phyloP scores from a whole-genome alignment of 2,329 filamentous ascomycete species.

The Venturia pyrina region DNA sequence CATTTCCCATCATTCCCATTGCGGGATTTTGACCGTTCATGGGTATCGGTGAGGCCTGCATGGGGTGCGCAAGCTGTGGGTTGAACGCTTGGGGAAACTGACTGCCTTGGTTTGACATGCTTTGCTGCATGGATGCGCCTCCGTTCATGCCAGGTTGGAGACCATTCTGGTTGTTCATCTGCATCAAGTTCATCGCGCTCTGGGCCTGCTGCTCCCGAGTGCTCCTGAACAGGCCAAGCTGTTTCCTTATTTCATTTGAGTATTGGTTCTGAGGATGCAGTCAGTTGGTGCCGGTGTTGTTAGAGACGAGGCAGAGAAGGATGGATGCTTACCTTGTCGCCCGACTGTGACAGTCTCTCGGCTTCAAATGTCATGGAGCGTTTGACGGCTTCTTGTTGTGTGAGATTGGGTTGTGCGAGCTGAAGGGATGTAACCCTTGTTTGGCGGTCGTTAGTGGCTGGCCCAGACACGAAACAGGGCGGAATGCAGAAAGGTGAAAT shows the following conservation, averaged over 20 bases:
- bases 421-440: constrained; percentile 5
- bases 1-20: constrained; percentile 16
- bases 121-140: constrained; percentile 25
- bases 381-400: constrained; percentile 5
- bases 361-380: constrained; percentile 3
- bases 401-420: background rate
- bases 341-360: background rate
- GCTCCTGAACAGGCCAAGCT: background rate
- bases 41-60: constrained; percentile 41
- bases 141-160: constrained; percentile 20
- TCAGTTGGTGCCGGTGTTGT: background rate
- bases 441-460: background rate
- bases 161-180: constrained; percentile 7
- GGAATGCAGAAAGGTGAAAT: background rate
- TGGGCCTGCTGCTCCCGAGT: constrained; percentile 1
- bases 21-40: constrained; percentile 24
- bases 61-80: constrained; percentile 39
- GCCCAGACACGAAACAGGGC: background rate
- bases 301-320: too few species aligned
- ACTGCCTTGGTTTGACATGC: constrained; percentile 28
- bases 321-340: background rate
- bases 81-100: constrained; percentile 35
- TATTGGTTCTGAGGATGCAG: constrained; percentile 1
- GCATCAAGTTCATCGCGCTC: background rate
- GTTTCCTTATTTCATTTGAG: constrained; percentile 1